These are phyloP conservation scores for Macrophomina phaseolina DNA, from an alignment of 2,329 filamentous ascomycete genomes.

Conservation along the genomic window DNA sequence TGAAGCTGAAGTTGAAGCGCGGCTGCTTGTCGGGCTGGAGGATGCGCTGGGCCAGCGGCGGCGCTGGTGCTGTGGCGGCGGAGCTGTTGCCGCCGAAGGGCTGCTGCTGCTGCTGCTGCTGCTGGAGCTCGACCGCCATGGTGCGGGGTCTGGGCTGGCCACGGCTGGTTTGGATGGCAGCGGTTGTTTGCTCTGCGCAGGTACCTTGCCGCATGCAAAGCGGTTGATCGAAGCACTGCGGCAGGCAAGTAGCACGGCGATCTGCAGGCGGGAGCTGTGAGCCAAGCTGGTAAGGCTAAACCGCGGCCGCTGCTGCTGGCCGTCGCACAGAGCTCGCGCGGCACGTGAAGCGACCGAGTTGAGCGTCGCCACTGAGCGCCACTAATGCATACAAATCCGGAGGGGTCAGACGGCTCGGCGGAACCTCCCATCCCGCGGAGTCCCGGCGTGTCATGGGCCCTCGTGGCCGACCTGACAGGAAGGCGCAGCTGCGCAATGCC, in stretches of 20 bases:
- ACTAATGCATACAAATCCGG: not conserved
- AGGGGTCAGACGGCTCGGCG: conserved; percentile 8
- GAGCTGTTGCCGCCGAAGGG: not conserved
- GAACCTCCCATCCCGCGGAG: not conserved
- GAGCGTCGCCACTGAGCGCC: conserved; percentile 1
- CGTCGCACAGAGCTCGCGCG: not conserved
- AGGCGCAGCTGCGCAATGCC: not conserved
- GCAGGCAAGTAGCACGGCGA: not conserved
- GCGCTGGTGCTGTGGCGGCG: conserved; percentile 25
- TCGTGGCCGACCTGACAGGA: too few species aligned
- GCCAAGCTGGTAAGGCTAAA: conserved; percentile 3
- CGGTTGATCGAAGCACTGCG: not conserved
- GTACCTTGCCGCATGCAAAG: not conserved
- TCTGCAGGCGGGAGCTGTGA: conserved; percentile 1
- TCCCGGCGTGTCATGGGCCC: not conserved
- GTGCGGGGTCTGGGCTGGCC: conserved; percentile 4
- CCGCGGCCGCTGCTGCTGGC: not conserved
- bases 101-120: not conserved
- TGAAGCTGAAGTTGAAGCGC: conserved; percentile 79
- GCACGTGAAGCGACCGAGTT: conserved; percentile 8
- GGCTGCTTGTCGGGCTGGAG: conserved; percentile 37
- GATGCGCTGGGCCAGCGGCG: conserved; percentile 36
- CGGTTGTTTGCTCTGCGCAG: not conserved
- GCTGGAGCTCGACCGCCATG: conserved; percentile 22
- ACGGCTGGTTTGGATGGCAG: not conserved